Conservation (phyloP, 768 basidiomycete species). For the Arthromyces matolae region DNA sequence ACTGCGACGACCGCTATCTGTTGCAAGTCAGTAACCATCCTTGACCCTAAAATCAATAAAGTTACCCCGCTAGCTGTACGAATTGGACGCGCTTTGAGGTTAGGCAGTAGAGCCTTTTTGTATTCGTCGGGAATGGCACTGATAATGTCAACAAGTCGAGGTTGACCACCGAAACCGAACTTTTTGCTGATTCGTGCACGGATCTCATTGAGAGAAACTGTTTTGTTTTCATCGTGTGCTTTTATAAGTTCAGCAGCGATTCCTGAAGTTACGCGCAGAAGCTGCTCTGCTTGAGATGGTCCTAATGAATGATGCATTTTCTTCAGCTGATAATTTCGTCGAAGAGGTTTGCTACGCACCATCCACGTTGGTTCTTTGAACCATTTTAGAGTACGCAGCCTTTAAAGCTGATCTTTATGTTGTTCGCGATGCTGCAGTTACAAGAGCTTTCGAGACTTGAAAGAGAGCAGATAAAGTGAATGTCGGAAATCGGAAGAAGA, state of each 20-base stretch:
- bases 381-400: too few relatives aligned
- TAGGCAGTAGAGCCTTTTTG: slow-evolving; percentile 86
- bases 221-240: slow-evolving; percentile 72
- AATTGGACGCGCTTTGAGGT: slow-evolving; percentile 89
- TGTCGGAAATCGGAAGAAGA: too few relatives aligned
- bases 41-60: slow-evolving; percentile 11
- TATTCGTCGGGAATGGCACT: slow-evolving; percentile 98
- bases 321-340: background rate
- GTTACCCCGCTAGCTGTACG: slow-evolving; percentile 93
- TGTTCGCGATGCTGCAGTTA: too few relatives aligned
- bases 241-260: slow-evolving; percentile 93
- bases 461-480: too few relatives aligned
- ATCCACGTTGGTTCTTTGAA: slow-evolving; percentile 14
- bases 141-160: slow-evolving; percentile 94
- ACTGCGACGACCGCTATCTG: slow-evolving; percentile 98
- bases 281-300: slow-evolving; percentile 85
- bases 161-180: slow-evolving; percentile 80
- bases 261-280: slow-evolving; percentile 88
- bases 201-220: slow-evolving; percentile 84
- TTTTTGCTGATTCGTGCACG: slow-evolving; percentile 90
- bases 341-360: background rate
- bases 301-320: slow-evolving; percentile 31
- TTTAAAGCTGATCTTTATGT: too few relatives aligned
- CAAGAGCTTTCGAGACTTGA: too few relatives aligned
- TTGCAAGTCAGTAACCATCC: background rate